Base-by-base conservation (phyloP, 2,329 filamentous ascomycete genomes). In the Diaporthe ampelina region DNA sequence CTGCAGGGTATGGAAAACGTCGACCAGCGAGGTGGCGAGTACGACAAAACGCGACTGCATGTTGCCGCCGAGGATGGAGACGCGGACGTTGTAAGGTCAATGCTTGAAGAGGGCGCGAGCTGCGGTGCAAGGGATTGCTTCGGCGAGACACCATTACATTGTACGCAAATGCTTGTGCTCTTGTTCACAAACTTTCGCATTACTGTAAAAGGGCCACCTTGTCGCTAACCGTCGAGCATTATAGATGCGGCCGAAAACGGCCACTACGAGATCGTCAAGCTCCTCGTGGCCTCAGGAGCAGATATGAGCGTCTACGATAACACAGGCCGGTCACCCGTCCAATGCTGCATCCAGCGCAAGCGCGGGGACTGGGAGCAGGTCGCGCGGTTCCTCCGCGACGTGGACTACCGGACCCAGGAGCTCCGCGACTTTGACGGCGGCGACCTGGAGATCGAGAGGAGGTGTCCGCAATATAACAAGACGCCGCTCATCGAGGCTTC, bases 251-350 rank as follows among this genome's bases (percentile, higher is more conserved):
- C 69, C 13, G 69, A 71, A 37, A 71, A 71, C 21, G 69, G 69
- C 10, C 40, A 71, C 54, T 71, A 24, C 8, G 52, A 71, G 26
- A 50, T 71, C 21, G 69, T 71, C 54, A 71, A 71, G 29, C 9
- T 71, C 10, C 56, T 71, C 1, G 26, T 71, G 9, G 69, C 69
- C 19, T 58, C 52, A 35, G 69, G 69, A 13, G 69, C 69, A 32
- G 69, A 71, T 21, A 59, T 71, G 69, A 71, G 48, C 24, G 54
- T 71, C 17, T 71, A 71, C 29, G 69, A 71, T 40, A 71, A 71
- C 24, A 48, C 35, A 11, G 69, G 69, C 54, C 69, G 69, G 5
- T 29, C 59, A 3, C 69, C 69, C 10, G 69, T 59, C 4, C 69
- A 71, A 13, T 71, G 52, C n/a, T 71, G 69, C 21, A 59, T 71